Percentiles rank a stretch among this genome's conserved stretches.
Conservation (phyloP, 768 basidiomycete genomes). For the Rhizopogon rudus region DNA sequence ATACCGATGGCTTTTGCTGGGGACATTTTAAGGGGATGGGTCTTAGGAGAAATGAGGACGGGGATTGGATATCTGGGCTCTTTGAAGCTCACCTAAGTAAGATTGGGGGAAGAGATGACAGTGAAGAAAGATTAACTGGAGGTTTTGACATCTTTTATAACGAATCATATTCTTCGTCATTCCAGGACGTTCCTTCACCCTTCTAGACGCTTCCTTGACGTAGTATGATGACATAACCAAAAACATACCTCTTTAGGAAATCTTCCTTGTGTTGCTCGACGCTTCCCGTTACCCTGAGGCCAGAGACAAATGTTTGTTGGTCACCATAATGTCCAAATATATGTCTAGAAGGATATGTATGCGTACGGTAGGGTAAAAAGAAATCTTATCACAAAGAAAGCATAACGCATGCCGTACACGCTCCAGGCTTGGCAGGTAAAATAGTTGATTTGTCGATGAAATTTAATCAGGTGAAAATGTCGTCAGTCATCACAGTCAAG, state of each 20-base stretch:
- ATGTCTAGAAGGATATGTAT: slow-evolving; percentile 22
- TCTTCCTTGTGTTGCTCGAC: neutral
- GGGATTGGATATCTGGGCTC: neutral
- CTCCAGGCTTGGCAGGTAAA: slow-evolving; percentile 13
- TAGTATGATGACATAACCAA: slow-evolving; percentile 28
- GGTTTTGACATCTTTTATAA: slow-evolving; percentile 25
- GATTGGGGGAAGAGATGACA: slow-evolving; percentile 10
- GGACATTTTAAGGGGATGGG: neutral
- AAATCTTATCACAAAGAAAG: slow-evolving; percentile 8
- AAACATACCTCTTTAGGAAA: slow-evolving; percentile 8
- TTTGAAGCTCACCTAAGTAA: slow-evolving; percentile 14
- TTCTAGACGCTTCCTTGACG: slow-evolving; percentile 32
- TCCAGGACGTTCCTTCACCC: slow-evolving; percentile 27
- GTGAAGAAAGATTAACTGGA: slow-evolving; percentile 4
- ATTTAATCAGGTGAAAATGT: slow-evolving; percentile 12
- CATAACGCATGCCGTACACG: slow-evolving; percentile 22
- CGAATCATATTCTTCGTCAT: slow-evolving; percentile 20
- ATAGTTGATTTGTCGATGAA: slow-evolving; percentile 11
- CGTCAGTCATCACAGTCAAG: slow-evolving; percentile 25
- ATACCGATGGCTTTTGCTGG: slow-evolving; percentile 79
- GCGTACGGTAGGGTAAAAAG: slow-evolving; percentile 16
- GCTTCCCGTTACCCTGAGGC: neutral
- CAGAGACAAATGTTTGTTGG: neutral
- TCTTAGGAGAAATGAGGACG: neutral
- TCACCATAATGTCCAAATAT: slow-evolving; percentile 10